Base-by-base conservation (phyloP, 192 early-diverging fungal genomes). In the Linnemannia elongata region DNA sequence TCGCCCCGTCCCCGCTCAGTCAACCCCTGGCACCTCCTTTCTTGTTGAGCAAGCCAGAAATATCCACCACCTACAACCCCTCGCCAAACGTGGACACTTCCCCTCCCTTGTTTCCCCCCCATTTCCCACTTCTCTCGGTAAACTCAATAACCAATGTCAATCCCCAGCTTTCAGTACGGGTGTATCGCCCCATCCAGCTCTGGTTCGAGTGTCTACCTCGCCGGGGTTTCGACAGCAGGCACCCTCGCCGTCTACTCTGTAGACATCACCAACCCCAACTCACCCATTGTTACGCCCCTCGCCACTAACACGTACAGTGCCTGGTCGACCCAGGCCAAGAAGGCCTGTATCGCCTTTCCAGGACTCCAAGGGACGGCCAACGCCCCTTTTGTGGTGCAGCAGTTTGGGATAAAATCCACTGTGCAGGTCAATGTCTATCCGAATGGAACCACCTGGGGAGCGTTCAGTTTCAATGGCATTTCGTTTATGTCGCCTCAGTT, bases 131-230 rank as follows among this genome's bases (percentile, higher is more conserved):
- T 30, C 45, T 33, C 68, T 38, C 27, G 30, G 15, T 27, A 49
- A 74, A 27, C 5, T 18, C 30, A 44, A 36, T 27, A 44, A 38
- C 15, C 35, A 69, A n/a, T 42, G 35, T 42, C 35, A 6, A 12
- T 41, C 38, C 83, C 83, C 22, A 30, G n/a, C 22, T 73, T 55
- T 42, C 4, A 15, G 13, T 54, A 76, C 63, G 74, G 60, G 1
- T 85, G 83, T 47, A 80, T 85, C 20, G 83, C 78, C 20, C 78
- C 83, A 4, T 49, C 42, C 36, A 68, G 33, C 36, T 63, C 83
- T 4, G 74, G 74, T 1, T 27, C 66, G 33, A 8, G 39, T 15
- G 69, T 85, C 35, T 85, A 42, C 17, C 74, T 85, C 10, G 69
- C 52, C 42, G 83, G 78, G 52, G 78, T 74, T 8, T 69, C 78